These are phyloP conservation scores for Geoglossum glabrum DNA, from an alignment of 495 filamentous ascomycete species.

Conservation along the genomic window DNA sequence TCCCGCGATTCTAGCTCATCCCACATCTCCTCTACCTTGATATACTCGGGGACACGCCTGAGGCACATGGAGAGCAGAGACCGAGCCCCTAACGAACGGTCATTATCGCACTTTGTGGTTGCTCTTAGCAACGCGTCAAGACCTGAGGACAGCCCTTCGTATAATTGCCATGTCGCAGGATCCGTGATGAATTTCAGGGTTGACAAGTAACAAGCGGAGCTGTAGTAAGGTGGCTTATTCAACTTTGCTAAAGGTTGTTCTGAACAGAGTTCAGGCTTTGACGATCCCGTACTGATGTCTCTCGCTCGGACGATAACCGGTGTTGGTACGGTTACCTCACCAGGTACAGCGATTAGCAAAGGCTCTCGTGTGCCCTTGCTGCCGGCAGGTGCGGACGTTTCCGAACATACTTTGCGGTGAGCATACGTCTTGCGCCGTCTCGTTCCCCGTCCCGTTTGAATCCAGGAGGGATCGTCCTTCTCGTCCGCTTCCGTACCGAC, in stretches of 20 bases:
- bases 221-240: not conserved
- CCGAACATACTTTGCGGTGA: not conserved
- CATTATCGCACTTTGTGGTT: not conserved
- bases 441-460: not conserved
- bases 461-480: not conserved
- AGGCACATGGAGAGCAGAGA: slow-evolving; percentile 4
- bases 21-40: slow-evolving; percentile 4
- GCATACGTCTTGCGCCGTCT: not conserved
- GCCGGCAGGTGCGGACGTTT: not conserved
- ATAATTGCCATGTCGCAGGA: not conserved
- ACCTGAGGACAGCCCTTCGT: not conserved
- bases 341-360: not conserved
- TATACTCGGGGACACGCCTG: slow-evolving; percentile 1
- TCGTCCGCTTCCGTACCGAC: not conserved
- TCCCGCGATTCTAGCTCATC: not conserved
- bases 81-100: not conserved
- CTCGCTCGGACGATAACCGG: not conserved
- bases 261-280: not conserved
- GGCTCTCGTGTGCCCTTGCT: not conserved
- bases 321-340: not conserved
- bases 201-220: not conserved
- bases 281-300: not conserved
- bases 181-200: not conserved
- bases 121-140: slow-evolving; percentile 1
- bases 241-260: not conserved